Percentiles rank a stretch among this genome's conserved stretches.
These are phyloP conservation scores for Globisporangium uncinulatum DNA, from an alignment of 352 stramenopile species.

Conservation along the genomic window DNA sequence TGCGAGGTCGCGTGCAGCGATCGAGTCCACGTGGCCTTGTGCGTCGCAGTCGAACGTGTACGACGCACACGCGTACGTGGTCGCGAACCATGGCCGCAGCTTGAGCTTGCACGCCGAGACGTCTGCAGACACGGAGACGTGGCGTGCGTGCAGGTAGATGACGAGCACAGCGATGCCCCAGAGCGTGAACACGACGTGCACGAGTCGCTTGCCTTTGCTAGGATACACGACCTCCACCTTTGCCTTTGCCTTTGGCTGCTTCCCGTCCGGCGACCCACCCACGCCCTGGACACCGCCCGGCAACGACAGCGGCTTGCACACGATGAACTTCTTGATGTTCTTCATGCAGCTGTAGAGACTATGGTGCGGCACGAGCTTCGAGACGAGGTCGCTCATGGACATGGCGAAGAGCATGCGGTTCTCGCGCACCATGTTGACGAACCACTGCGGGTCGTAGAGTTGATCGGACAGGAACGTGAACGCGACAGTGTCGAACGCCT, in stretches of 20 bases:
- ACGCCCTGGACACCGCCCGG: neutral
- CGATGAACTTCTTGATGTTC: slow-evolving; percentile 19
- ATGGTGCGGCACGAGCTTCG: slow-evolving; percentile 17
- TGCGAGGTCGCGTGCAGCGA: slow-evolving; percentile 16
- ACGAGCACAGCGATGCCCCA: slow-evolving; percentile 26
- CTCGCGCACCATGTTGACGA: slow-evolving; percentile 20
- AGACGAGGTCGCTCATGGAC: slow-evolving; percentile 11
- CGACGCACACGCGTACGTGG: slow-evolving; percentile 23
- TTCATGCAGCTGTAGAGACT: slow-evolving; percentile 15
- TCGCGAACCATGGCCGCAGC: slow-evolving; percentile 28
- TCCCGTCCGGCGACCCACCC: neutral
- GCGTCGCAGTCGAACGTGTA: slow-evolving; percentile 30
- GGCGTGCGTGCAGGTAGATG: slow-evolving; percentile 23
- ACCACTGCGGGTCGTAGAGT: slow-evolving; percentile 19
- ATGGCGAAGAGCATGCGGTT: slow-evolving; percentile 19
- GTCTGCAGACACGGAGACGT: slow-evolving; percentile 15
- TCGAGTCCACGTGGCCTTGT: slow-evolving; percentile 18
- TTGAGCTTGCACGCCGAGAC: slow-evolving; percentile 24
- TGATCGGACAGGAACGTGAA: slow-evolving; percentile 9
- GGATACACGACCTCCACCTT: slow-evolving; percentile 11
- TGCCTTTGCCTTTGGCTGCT: slow-evolving; percentile 1
- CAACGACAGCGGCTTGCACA: slow-evolving; percentile 2
- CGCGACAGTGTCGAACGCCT: slow-evolving; percentile 4
- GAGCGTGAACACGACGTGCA: slow-evolving; percentile 26
- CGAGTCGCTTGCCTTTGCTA: slow-evolving; percentile 12